Evolutionary conservation across 1,284 basidiomycete genomes (phyloP), one percentile per base, ranked within the genome.

Genomic region (Rhodofomes roseus): DNA sequence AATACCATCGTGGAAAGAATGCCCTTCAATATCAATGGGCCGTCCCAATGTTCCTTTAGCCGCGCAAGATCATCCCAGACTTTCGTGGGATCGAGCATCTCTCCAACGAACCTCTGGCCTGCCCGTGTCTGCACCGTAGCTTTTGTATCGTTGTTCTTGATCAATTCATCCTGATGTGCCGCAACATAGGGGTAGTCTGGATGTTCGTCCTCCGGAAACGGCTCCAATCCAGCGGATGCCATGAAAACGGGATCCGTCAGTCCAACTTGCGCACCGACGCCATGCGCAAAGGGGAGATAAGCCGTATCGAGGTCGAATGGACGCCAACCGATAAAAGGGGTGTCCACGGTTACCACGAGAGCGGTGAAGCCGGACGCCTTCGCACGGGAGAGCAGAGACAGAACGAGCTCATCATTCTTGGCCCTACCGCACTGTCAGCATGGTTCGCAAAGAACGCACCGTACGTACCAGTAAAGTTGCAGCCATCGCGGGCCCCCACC

Each of bases 231-330:
- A 60, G 79, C 74, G 18, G 76, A 71, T 0, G 70, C 71, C 87
- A 89, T 89, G 70, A 90, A 90, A 18, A 84, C 73, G 0, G 91
- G 89, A 69, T 93, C 90, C 1, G 84, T 82, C 4, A 71, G 73
- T 37, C 83, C 87, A 37, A 85, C 18, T 37, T 75, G 82, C 40
- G 74, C 70, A 1, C 87, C 87, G 20, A 83, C 72, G n/a, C 85
- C 86, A 60, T 87, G 82, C 3, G 70, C 67, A 67, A 89, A 84
- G 4, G 89, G 87, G 23, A 85, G 76, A 70, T 85, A 90, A 1
- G 82, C 74, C 27, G 66, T 73, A 52, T 81, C 77, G 55, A 87
- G 75, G 65, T 90, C 87, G 66, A 84, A 81, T 2, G 86, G 84
- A 4, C 87, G 81, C 85, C 86, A 90, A 0, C 87, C 87, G 41